These are phyloP conservation scores for Scortechinia acanthostroma DNA, from an alignment of 2,329 filamentous ascomycete genomes.

Conservation along the genomic window DNA sequence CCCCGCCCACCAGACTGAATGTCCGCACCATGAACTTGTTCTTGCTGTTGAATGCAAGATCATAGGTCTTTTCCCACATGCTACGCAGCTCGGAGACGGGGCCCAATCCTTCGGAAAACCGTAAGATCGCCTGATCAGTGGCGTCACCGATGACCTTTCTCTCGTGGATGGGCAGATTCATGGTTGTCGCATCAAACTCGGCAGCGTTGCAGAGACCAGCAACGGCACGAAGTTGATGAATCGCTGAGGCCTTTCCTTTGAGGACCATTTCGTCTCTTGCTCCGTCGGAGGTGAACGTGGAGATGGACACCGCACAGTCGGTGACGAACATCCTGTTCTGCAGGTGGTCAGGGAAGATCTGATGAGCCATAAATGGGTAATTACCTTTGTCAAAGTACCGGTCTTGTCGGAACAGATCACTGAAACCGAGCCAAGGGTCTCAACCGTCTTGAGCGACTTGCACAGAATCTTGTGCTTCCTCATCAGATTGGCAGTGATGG, in stretches of 20 bases:
- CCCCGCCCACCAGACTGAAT: slow-evolving; percentile 11
- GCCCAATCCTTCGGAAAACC: slow-evolving; percentile 61
- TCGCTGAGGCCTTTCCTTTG: too few species aligned
- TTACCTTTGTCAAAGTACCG: slow-evolving; percentile 54
- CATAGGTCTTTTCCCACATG: slow-evolving; percentile 59
- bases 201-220: slow-evolving; percentile 69
- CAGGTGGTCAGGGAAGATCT: slow-evolving; percentile 4
- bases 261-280: too few species aligned
- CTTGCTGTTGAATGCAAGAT: slow-evolving; percentile 73
- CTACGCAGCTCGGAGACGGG: slow-evolving; percentile 50
- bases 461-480: slow-evolving; percentile 70
- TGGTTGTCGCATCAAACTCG: slow-evolving; percentile 64
- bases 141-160: slow-evolving; percentile 68
- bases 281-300: background rate
- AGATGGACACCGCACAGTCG: slow-evolving; percentile 40
- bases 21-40: slow-evolving; percentile 72
- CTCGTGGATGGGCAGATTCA: slow-evolving; percentile 46
- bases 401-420: slow-evolving; percentile 75
- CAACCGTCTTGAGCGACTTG: slow-evolving; percentile 74
- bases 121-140: slow-evolving; percentile 68
- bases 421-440: slow-evolving; percentile 67
- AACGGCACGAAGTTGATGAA: slow-evolving; percentile 52
- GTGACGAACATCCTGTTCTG: slow-evolving; percentile 70
- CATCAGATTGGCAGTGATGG: slow-evolving; percentile 73
- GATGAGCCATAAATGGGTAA: slow-evolving; percentile 6